Percentiles rank a stretch among this genome's conserved stretches.
phyloP scores from a whole-genome alignment of 345 rosid genomes.

The Citrus sinensis region DVS_A1.0 CM039163.1:17456001-17456500 shows the following conservation, averaged over 20 bases:
- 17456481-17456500: constrained; percentile 66
- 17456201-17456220: constrained; percentile 70
- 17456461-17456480: constrained; percentile 52
- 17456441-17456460: constrained; percentile 44
- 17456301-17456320: background rate
- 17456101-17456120: too few relatives aligned
- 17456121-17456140: background rate
- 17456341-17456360: background rate
- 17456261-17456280: constrained; percentile 47
- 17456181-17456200: background rate
- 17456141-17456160: background rate
- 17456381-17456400: constrained; percentile 33
- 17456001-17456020: too few relatives aligned
- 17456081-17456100: too few relatives aligned
- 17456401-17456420: constrained; percentile 44
- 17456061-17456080: too few relatives aligned
- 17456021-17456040: too few relatives aligned
- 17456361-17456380: background rate
- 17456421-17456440: constrained; percentile 40
- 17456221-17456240: constrained; percentile 47
- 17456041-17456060: too few relatives aligned
- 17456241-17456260: constrained; percentile 54
- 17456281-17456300: background rate
- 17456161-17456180: too few relatives aligned
- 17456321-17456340: background rate